Base-by-base conservation (phyloP, 352 stramenopile species). In the Phytopythium sindhum region DNA sequence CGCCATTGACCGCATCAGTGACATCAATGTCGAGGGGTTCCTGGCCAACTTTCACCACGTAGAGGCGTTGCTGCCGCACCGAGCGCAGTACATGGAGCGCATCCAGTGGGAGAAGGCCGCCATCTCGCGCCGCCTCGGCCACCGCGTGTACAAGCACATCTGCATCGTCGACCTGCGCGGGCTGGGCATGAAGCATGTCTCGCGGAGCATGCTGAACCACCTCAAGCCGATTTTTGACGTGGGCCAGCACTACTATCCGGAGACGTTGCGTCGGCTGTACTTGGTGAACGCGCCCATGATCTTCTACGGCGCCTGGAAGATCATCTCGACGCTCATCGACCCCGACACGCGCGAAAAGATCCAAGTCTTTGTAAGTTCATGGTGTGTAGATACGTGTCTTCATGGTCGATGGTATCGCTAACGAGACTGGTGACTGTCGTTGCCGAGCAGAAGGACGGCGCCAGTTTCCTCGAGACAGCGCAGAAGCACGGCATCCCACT, bases 111-210 rank as follows among this genome's bases (percentile, higher is more conserved):
- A 91, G 66, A 91, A 91, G 64, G 70, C 60, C 4, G 80, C 78
- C n/a, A 77, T 91, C 61, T 90, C 81, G 4, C 85, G 78, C 59
- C 78, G 84, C 35, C 68, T 79, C 26, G 79, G 75, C 19, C 68
- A 69, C n/a, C 74, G 80, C 35, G 82, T 91, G 41, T 93, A 92
- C 68, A 92, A 92, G 64, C 86, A 95, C 66, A 84, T 95, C 61
- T 91, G 79, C 57, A 82, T 95, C 41, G 80, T 95, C 24, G 86
- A 95, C 54, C 60, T 93, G 24, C 84, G 88, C 24, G 82, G 81
- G 0, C 69, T 95, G 28, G 80, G 77, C 29, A 72, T 90, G 69
- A 91, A 90, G 70, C 75, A 91, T 33, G 51, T 88, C 0, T 80
- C 80, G 31, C 75, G 72, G 8, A 75, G 75, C 14, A 71, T 89